Percentiles rank a stretch among this genome's conserved stretches.
phyloP scores from a whole-genome alignment of 1,284 basidiomycete species.

The Ganoderma lucidum region DNA sequence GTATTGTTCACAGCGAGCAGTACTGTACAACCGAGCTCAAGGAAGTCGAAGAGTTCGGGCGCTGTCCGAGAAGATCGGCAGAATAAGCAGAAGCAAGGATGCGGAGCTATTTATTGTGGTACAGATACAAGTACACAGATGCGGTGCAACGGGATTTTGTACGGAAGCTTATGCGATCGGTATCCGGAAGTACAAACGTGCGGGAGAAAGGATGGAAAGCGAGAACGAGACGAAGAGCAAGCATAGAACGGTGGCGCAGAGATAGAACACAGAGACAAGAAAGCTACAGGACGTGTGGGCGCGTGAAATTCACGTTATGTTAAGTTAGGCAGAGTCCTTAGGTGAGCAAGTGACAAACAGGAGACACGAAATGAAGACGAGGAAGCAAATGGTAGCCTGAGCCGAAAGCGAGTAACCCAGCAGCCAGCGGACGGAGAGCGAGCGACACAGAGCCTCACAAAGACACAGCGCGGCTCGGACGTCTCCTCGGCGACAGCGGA shows the following conservation, averaged over 20 bases:
- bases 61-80: constrained; percentile 13
- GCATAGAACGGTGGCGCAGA: not conserved
- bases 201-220: not conserved
- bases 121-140: constrained; percentile 22
- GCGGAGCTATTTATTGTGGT: not conserved
- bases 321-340: not conserved
- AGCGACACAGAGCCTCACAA: not conserved
- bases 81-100: constrained; percentile 18
- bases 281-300: not conserved
- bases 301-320: not conserved
- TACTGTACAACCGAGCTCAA: not conserved
- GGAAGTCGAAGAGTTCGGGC: constrained; percentile 4
- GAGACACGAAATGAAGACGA: not conserved
- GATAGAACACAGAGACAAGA: not conserved
- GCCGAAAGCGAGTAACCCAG: not conserved
- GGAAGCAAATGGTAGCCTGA: not conserved
- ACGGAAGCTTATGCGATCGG: constrained; percentile 4
- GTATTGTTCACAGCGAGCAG: not conserved
- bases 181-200: not conserved
- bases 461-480: not conserved
- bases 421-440: not conserved
- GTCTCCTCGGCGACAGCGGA: not conserved
- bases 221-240: not conserved
- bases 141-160: constrained; percentile 13
- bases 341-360: not conserved